Evolutionary conservation across 2,329 filamentous ascomycete genomes (phyloP).

Genomic region (Cladophialophora chaetospira): DNA sequence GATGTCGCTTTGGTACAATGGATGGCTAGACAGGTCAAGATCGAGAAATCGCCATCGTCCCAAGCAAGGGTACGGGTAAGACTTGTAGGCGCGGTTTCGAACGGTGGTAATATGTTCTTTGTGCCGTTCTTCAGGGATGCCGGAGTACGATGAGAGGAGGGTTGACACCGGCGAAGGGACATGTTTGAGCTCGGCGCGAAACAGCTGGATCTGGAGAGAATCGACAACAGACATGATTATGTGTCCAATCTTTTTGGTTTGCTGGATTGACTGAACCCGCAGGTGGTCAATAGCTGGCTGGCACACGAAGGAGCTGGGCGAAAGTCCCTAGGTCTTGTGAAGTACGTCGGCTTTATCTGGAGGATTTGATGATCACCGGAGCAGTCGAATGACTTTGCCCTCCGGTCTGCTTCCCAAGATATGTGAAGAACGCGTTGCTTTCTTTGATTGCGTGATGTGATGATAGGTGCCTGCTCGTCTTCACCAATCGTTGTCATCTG

Average conservation of each 20-base stretch:
- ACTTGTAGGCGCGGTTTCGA: conserved; percentile 33
- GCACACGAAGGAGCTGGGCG: no score
- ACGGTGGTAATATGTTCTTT: conserved; percentile 28
- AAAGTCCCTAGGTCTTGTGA: no score
- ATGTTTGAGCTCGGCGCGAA: conserved; percentile 16
- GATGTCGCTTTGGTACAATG: conserved; percentile 36
- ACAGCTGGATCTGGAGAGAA: conserved; percentile 8
- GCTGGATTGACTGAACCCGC: no score
- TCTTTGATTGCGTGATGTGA: not conserved
- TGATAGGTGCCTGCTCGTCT: not conserved
- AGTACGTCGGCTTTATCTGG: no score
- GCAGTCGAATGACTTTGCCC: no score
- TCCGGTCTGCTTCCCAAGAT: no score
- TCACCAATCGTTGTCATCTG: not conserved
- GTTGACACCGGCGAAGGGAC: conserved; percentile 22
- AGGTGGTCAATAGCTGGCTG: no score
- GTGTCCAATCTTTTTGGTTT: no score
- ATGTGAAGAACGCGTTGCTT: not conserved
- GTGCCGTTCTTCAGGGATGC: conserved; percentile 24
- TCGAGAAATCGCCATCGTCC: conserved; percentile 48
- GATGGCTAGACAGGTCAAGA: conserved; percentile 40
- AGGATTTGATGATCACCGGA: no score
- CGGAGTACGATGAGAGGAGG: conserved; percentile 26
- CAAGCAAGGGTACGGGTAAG: conserved; percentile 47
- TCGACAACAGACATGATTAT: no score